Conservation (phyloP, 2,329 filamentous ascomycete genomes). For the Pseudopithomyces chartarum region DNA sequence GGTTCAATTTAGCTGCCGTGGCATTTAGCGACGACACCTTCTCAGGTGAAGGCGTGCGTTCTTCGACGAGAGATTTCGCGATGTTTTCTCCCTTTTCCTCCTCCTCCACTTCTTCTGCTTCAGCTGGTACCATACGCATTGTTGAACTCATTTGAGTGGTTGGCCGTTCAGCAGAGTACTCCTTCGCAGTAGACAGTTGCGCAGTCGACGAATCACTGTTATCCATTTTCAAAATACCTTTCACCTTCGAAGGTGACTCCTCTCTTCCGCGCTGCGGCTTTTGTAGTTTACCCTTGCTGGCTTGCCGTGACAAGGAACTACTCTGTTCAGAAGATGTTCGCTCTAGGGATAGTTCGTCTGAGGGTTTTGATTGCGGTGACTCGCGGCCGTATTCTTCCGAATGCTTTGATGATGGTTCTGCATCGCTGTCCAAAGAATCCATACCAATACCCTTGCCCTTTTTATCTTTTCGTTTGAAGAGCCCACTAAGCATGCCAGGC, state of each 20-base stretch:
- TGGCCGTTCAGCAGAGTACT: constrained; percentile 21
- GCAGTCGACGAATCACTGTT: constrained; percentile 32
- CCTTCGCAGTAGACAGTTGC: constrained; percentile 16
- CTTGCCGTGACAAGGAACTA: constrained; percentile 32
- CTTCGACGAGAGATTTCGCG: constrained; percentile 21
- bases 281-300: constrained; percentile 47
- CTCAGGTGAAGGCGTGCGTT: constrained; percentile 26
- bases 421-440: constrained; percentile 47
- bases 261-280: constrained; percentile 38
- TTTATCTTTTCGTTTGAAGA: constrained; percentile 71
- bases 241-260: constrained; percentile 39
- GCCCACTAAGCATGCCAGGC: constrained; percentile 71
- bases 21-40: constrained; percentile 24
- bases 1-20: constrained; percentile 23
- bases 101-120: no score
- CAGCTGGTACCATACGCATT: constrained; percentile 43
- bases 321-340: constrained; percentile 36
- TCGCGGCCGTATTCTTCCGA: constrained; percentile 42
- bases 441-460: constrained; percentile 53
- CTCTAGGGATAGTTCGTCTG: constrained; percentile 32
- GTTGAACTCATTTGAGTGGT: constrained; percentile 27
- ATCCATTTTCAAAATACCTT: constrained; percentile 37
- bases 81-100: constrained; percentile 15
- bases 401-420: constrained; percentile 47
- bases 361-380: constrained; percentile 40